Evolutionary conservation across 768 basidiomycete species (phyloP).

Genomic region (Trametes gibbosa): DNA sequence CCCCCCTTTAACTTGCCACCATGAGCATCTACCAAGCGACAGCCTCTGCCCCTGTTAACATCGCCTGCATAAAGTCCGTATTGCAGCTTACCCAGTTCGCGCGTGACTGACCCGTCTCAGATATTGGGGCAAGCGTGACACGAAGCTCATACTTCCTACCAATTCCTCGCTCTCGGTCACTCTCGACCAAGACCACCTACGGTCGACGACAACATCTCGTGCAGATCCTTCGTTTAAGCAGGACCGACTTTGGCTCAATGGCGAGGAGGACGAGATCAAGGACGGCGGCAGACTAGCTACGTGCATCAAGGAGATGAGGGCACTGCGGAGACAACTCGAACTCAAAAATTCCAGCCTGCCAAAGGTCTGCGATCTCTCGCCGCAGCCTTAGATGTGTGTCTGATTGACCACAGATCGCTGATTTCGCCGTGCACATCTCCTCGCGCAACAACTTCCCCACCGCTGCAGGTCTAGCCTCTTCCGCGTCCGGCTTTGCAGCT

Average conservation of each 20-base stretch:
- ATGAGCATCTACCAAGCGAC: slow-evolving; percentile 81
- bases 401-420: slow-evolving; percentile 51
- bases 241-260: slow-evolving; percentile 94
- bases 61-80: slow-evolving; percentile 91
- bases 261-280: slow-evolving; percentile 87
- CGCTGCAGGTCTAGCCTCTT: slow-evolving; percentile 95
- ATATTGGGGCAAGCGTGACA: slow-evolving; percentile 99
- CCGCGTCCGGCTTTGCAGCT: slow-evolving; percentile 95
- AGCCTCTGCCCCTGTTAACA: slow-evolving; percentile 92
- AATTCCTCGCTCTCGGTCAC: slow-evolving; percentile 99
- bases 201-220: slow-evolving; percentile 90
- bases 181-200: slow-evolving; percentile 92
- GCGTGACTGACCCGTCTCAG: slow-evolving; percentile 37
- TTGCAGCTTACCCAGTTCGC: slow-evolving; percentile 4
- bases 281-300: slow-evolving; percentile 72
- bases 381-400: slow-evolving; percentile 1
- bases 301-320: slow-evolving; percentile 86
- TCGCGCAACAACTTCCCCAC: slow-evolving; percentile 99
- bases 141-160: slow-evolving; percentile 90
- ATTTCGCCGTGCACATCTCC: slow-evolving; percentile 78
- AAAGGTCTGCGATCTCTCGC: slow-evolving; percentile 47
- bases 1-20: slow-evolving; percentile 20
- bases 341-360: slow-evolving; percentile 59
- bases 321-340: slow-evolving; percentile 73
- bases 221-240: slow-evolving; percentile 69